These are phyloP conservation scores for Xylaria sp. DNA, from an alignment of 2,329 filamentous ascomycete species.

Conservation along the genomic window DNA sequence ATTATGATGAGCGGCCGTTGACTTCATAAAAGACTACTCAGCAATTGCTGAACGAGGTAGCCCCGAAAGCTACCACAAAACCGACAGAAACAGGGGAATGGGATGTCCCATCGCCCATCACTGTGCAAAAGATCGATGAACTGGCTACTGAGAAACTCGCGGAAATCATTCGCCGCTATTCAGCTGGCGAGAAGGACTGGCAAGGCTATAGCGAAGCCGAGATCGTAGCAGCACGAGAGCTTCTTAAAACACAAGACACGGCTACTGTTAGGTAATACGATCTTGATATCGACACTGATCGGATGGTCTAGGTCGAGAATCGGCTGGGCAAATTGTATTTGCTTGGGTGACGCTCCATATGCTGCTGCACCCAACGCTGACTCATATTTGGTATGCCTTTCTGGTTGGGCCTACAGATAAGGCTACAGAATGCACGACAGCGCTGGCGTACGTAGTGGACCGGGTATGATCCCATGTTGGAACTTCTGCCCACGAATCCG, in stretches of 20 bases:
- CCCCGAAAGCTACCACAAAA: slow-evolving; percentile 56
- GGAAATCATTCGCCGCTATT: slow-evolving; percentile 76
- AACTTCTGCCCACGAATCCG: slow-evolving; percentile 39
- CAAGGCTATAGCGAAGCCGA: slow-evolving; percentile 78
- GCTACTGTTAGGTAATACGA: slow-evolving; percentile 57
- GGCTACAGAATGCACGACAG: slow-evolving; percentile 35
- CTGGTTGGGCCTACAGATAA: slow-evolving; percentile 27
- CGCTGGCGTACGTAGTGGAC: slow-evolving; percentile 36
- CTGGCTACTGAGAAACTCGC: slow-evolving; percentile 77
- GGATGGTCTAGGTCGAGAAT: not conserved
- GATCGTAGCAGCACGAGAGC: slow-evolving; percentile 74
- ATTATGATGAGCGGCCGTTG: slow-evolving; percentile 21
- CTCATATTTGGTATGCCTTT: slow-evolving; percentile 23
- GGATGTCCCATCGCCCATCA: slow-evolving; percentile 64
- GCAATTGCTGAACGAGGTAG: slow-evolving; percentile 58
- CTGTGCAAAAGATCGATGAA: slow-evolving; percentile 75
- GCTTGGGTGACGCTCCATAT: slow-evolving; percentile 16
- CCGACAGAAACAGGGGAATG: slow-evolving; percentile 61
- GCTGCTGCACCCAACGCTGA: slow-evolving; percentile 26
- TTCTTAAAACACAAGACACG: slow-evolving; percentile 66
- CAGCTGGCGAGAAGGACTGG: slow-evolving; percentile 72
- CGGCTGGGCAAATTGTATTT: slow-evolving; percentile 14
- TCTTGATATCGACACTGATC: slow-evolving; percentile 28
- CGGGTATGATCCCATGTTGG: slow-evolving; percentile 43
- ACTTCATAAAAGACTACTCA: slow-evolving; percentile 58